These are phyloP conservation scores for Naganishia vishniacii DNA, from an alignment of 768 basidiomycete genomes.

Conservation along the genomic window DNA sequence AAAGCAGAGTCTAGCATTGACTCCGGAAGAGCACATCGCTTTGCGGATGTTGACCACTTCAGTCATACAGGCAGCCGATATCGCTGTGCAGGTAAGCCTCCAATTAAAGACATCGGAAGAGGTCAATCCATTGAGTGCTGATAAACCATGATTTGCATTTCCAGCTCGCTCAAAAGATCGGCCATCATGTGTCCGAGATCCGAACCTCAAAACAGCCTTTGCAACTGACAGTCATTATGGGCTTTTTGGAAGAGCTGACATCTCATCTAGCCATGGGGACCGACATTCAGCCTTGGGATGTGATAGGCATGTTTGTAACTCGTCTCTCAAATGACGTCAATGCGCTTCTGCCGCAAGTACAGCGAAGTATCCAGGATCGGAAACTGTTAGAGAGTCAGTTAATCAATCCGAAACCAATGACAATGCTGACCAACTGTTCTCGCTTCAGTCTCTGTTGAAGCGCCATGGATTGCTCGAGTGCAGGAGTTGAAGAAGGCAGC, in stretches of 20 bases:
- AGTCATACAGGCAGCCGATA: conserved; percentile 77
- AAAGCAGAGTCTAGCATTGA: conserved; percentile 65
- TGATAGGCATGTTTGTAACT: conserved; percentile 63
- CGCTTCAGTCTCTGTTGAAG: conserved; percentile 52
- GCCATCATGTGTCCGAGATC: conserved; percentile 76
- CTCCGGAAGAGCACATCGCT: conserved; percentile 41
- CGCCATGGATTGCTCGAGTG: conserved; percentile 81
- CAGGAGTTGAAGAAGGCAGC: conserved; percentile 74
- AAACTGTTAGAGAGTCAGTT: conserved; percentile 70
- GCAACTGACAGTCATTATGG: conserved; percentile 65
- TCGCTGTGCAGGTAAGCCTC: conserved; percentile 71
- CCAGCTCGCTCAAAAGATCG: conserved; percentile 82
- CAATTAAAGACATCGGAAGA: no score
- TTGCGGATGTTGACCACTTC: conserved; percentile 38
- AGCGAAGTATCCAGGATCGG: conserved; percentile 63
- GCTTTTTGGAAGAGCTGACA: conserved; percentile 68
- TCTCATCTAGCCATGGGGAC: conserved; percentile 59
- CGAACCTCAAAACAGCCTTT: conserved; percentile 72
- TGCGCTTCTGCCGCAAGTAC: conserved; percentile 58
- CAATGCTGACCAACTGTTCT: background rate
- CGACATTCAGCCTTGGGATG: conserved; percentile 69
- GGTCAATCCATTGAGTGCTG: no score
- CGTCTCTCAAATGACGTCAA: conserved; percentile 67
- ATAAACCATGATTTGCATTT: background rate
- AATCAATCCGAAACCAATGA: no score